These are phyloP conservation scores for Verbena officinalis DNA, from an alignment of 257 asterid species.

Conservation along the genomic window DNA sequence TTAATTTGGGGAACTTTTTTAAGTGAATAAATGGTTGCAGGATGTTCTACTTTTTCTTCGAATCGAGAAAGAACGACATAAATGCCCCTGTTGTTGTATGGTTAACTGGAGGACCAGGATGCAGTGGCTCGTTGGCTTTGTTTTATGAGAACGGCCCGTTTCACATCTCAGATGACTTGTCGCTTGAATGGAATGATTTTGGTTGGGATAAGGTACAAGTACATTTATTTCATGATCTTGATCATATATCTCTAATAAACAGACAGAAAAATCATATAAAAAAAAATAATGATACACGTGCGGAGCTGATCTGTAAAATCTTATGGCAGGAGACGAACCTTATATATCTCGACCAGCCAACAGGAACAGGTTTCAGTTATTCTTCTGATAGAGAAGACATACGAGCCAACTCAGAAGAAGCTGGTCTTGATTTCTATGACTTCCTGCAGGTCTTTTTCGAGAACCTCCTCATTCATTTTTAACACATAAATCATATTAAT, in stretches of 20 bases:
- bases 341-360: constrained; percentile 54
- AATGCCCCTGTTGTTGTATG: constrained; percentile 71
- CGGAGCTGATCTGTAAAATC: neutral
- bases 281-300: neutral
- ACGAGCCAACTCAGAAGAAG: constrained; percentile 30
- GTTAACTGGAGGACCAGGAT: constrained; percentile 93
- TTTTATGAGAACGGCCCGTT: constrained; percentile 87
- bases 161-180: constrained; percentile 43
- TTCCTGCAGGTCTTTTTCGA: constrained; percentile 46
- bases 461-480: neutral
- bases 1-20: neutral
- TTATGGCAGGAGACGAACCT: constrained; percentile 43
- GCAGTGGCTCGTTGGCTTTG: constrained; percentile 75
- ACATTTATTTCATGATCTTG: too few relatives aligned
- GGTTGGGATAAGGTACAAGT: constrained; percentile 98
- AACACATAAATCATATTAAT: neutral
- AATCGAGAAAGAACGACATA: constrained; percentile 55
- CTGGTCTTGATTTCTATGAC: constrained; percentile 38
- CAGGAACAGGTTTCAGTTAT: constrained; percentile 54
- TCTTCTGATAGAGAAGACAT: constrained; percentile 30
- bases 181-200: constrained; percentile 72
- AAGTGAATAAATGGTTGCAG: constrained; percentile 37
- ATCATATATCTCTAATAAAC: too few relatives aligned
- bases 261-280: too few relatives aligned
- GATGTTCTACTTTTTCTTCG: constrained; percentile 83